Conservation (phyloP, 2,329 filamentous ascomycete species). For the Aureobasidium sp. region DNA sequence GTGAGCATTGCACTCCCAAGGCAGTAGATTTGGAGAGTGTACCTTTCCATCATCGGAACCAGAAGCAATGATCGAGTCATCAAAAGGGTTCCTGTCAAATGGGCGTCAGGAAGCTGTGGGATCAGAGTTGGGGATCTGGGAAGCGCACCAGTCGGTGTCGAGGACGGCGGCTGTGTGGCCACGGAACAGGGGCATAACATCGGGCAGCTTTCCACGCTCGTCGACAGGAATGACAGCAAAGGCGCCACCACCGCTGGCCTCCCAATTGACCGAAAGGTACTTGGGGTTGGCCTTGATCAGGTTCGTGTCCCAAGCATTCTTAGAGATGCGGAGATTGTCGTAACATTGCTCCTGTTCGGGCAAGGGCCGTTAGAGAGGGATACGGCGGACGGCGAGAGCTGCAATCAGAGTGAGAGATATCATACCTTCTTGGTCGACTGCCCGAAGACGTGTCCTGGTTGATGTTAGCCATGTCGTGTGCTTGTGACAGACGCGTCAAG, state of each 20-base stretch:
- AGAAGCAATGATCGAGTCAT: slow-evolving; percentile 86
- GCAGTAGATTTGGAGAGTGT: slow-evolving; percentile 10
- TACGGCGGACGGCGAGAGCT: not conserved
- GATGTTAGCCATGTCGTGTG: slow-evolving; percentile 5
- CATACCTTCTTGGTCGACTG: slow-evolving; percentile 77
- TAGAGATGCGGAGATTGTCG: slow-evolving; percentile 93
- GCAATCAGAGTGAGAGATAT: not conserved
- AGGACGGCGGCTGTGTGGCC: slow-evolving; percentile 93
- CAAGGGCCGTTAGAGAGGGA: not conserved
- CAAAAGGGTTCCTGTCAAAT: slow-evolving; percentile 75
- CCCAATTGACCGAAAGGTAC: slow-evolving; percentile 97
- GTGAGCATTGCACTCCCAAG: not conserved
- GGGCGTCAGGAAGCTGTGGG: slow-evolving; percentile 16
- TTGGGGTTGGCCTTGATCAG: slow-evolving; percentile 95
- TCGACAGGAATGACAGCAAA: slow-evolving; percentile 91
- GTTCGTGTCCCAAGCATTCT: slow-evolving; percentile 99
- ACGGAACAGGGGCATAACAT: slow-evolving; percentile 88
- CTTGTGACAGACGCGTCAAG: slow-evolving; percentile 18
- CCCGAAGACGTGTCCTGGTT: slow-evolving; percentile 91
- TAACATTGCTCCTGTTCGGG: slow-evolving; percentile 76
- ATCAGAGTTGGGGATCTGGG: not conserved
- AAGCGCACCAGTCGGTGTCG: slow-evolving; percentile 82
- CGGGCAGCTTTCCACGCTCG: slow-evolving; percentile 84
- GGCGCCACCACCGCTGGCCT: slow-evolving; percentile 87
- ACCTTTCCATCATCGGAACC: slow-evolving; percentile 92